Conservation (phyloP, 1,284 basidiomycete genomes). For the Irpex sp. region DNA sequence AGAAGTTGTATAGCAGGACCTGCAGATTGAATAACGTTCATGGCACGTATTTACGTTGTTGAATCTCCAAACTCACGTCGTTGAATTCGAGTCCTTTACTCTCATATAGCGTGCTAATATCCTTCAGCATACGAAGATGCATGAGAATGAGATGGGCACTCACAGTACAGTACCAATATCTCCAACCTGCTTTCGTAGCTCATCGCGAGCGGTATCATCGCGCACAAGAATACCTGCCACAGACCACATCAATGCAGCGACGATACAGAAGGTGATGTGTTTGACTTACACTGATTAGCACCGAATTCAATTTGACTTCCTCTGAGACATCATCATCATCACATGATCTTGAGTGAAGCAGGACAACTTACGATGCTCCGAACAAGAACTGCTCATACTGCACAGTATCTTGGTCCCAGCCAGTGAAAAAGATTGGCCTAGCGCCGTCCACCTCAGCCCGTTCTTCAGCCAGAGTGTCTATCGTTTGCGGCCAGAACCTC, state of each 20-base stretch:
- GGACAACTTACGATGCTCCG: slow-evolving; percentile 47
- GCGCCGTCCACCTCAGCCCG: slow-evolving; percentile 65
- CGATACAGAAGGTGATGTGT: not conserved
- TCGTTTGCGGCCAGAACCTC: slow-evolving; percentile 71
- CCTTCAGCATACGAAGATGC: not conserved
- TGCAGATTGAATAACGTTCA: slow-evolving; percentile 28
- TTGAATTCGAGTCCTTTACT: slow-evolving; percentile 83
- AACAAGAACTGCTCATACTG: slow-evolving; percentile 68
- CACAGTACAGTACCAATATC: slow-evolving; percentile 72
- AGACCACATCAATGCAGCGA: not conserved
- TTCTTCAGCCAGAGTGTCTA: slow-evolving; percentile 69
- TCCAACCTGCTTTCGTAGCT: slow-evolving; percentile 61
- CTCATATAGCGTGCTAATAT: slow-evolving; percentile 72
- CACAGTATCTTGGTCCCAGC: slow-evolving; percentile 60
- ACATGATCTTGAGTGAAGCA: not conserved
- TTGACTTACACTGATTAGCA: slow-evolving; percentile 66
- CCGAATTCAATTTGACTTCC: slow-evolving; percentile 70
- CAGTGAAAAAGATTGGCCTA: slow-evolving; percentile 68
- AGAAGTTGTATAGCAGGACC: slow-evolving; percentile 81
- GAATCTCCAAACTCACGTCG: slow-evolving; percentile 51
- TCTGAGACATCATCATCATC: slow-evolving; percentile 31
- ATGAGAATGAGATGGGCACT: slow-evolving; percentile 24
- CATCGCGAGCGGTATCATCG: slow-evolving; percentile 57
- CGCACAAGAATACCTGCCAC: slow-evolving; percentile 74
- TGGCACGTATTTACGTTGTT: too few species aligned